phyloP scores from a whole-genome alignment of 176 grass and related monocot genomes.

The Oryza glaberrima region DNA sequence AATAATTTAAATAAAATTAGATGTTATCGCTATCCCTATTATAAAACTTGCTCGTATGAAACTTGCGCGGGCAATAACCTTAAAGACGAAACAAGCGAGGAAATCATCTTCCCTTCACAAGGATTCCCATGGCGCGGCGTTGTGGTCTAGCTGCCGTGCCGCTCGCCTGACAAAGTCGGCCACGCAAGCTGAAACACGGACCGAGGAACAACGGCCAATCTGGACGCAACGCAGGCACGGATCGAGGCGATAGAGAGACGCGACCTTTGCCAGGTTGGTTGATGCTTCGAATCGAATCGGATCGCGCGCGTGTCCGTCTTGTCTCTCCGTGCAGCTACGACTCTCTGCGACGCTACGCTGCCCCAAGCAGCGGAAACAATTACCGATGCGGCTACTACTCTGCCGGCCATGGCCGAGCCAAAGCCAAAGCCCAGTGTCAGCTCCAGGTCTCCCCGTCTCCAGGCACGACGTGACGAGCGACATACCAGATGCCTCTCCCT shows the following conservation, averaged over 20 bases:
- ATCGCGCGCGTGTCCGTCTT: background rate
- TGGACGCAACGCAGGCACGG: too few species aligned
- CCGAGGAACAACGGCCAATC: too few species aligned
- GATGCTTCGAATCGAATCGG: background rate
- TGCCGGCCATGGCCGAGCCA: slow-evolving; percentile 29
- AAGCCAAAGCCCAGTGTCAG: slow-evolving; percentile 22
- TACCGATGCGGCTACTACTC: slow-evolving; percentile 25
- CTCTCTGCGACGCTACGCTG: background rate
- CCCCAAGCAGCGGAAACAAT: slow-evolving; percentile 27
- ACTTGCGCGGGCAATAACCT: too few species aligned
- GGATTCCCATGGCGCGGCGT: background rate
- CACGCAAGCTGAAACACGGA: background rate
- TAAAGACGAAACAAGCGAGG: too few species aligned
- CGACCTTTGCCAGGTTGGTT: slow-evolving; percentile 32
- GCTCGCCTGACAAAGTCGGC: background rate
- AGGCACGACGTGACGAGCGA: background rate
- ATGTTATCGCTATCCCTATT: too few species aligned
- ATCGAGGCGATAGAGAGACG: too few species aligned
- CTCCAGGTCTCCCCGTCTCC: slow-evolving; percentile 41
- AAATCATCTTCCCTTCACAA: background rate
- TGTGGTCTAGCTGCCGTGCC: too few species aligned
- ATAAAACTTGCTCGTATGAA: too few species aligned
- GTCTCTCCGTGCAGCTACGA: background rate
- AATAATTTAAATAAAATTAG: too few species aligned
- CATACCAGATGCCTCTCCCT: too few species aligned